Evolutionary conservation across 176 grass and related monocot species (phyloP), one percentile per base, ranked within the genome.

Genomic region (Dactylis glomerata): DNA sequence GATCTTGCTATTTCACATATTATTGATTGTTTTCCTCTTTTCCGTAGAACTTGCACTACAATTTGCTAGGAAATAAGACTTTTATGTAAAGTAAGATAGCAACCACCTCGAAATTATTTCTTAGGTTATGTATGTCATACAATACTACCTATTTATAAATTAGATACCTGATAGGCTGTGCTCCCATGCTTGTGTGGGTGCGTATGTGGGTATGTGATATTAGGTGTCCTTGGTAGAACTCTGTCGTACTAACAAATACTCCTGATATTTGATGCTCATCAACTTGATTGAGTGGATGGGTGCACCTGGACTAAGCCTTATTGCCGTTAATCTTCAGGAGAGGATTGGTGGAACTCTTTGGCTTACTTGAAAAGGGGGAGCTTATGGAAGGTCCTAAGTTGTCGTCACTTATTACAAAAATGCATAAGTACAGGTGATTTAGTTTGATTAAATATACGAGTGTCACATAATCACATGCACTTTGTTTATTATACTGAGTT

Each of bases 321-420:
- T 32, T 67, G 11, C 80, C 58, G 57, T 81, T 77, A 73, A 86
- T 81, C 74, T 84, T 45, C 83, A 99, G 96, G 81, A 92, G 86
- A 94, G 91, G 91, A 89, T 94, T 99, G 83, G 91, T 96, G 68
- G 84, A 94, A 81, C 89, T 99, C 41, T 96, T 99, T 89, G 88
- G 92, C 92, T 89, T 90, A 83, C 89, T 99, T 80, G 88, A 91
- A 51, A 96, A 83, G 55, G 88, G 96, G 37, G 93, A 96, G 61
- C 83, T 99, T 65, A 72, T 71, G 49, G 93, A 96, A 87, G 93
- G 89, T 73, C 67, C 74, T 80, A 80, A 88, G 61, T 72, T 99
- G 47, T 92, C 89, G 27, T 87, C 93, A 74, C 78, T 91, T 89
- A 72, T 99, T 78, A 83, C 77, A 44, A 70, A 94, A 78, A 94